Base-by-base conservation (phyloP, 2,329 filamentous ascomycete genomes). In the Parasarocladium wereldwijsianum region DNA sequence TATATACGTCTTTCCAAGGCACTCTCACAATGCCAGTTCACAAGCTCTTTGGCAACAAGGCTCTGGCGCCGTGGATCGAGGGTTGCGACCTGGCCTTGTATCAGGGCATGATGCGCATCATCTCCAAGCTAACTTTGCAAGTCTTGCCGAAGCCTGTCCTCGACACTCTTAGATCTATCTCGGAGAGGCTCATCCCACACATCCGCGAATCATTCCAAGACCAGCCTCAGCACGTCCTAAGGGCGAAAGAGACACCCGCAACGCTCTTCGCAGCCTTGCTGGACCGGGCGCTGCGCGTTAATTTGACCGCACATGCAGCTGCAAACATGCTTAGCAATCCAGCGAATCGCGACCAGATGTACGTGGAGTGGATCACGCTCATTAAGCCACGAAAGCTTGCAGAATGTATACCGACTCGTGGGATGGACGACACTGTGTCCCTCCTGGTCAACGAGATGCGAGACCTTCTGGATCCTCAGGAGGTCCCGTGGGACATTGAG, bases 1-100 rank as follows among this genome's bases (percentile, higher is more conserved):
- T 94, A 11, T 93, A 92, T 50, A 86, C 81, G 5, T 90, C 87
- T 1, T 96, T 98, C 51, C 84, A 93, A 45, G 90, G 90, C 32
- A 96, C 86, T 2, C 69, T 98, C 43, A 98, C 90, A 1, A 92
- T 94, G 53, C 90, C 90, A 5, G 87, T 96, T 3, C 85, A 94
- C 51, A 94, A 92, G 52, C 60, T 98, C 3, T 79, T 98, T 44
- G 75, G 76, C 10, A 74, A 93, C 44, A 74, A 79, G 3, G 76
- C 75, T 32, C 61, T 96, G 32, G 83, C 85, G 3, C 69, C 79
- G 2, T 98, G 90, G 90, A 92, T 98, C 36, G 82, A 90, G 48
- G 80, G 93, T 50, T 93, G 84, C 49, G 90, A 98, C 51, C 92
- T 90, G 57, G 67, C 87, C 19, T 81, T 94, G 58, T 98, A 98